Percentiles rank a stretch among this genome's conserved stretches.
These are phyloP conservation scores for Kazachstania martiniae DNA, from an alignment of 805 yeast genomes.

Conservation along the genomic window DNA sequence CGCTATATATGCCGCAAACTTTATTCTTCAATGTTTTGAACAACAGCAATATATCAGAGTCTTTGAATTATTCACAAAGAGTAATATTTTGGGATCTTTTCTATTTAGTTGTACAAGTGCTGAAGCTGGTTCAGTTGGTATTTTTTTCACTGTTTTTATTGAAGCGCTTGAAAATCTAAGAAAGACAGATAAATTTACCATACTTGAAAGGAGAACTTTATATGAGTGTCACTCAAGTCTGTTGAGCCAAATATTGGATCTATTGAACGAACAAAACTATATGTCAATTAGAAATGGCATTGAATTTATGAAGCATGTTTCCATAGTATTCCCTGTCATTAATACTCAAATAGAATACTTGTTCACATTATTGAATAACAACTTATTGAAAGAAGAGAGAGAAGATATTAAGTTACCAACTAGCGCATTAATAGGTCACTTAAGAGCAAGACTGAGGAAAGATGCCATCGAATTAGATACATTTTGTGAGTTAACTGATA, in stretches of 20 bases:
- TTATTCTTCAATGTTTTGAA: constrained; percentile 42
- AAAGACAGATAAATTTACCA: constrained; percentile 25
- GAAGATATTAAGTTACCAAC: constrained; percentile 76
- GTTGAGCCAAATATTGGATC: constrained; percentile 23
- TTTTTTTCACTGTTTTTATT: constrained; percentile 53
- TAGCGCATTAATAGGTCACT: constrained; percentile 56
- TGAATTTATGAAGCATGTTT: constrained; percentile 57
- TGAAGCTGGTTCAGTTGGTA: constrained; percentile 76
- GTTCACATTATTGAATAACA: constrained; percentile 35
- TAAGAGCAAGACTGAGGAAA: constrained; percentile 40
- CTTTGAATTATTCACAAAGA: constrained; percentile 38
- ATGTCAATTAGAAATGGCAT: constrained; percentile 75
- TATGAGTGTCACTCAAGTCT: constrained; percentile 46
- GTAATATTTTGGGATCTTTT: constrained; percentile 42
- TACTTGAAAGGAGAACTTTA: constrained; percentile 32
- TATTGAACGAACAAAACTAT: constrained; percentile 37
- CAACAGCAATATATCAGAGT: constrained; percentile 32
- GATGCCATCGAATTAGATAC: constrained; percentile 46
- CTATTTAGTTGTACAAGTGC: constrained; percentile 58
- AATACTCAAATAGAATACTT: constrained; percentile 54
- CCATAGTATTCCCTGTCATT: constrained; percentile 55
- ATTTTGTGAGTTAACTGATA: constrained; percentile 34
- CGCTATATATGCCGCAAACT: constrained; percentile 58
- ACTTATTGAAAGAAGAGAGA: constrained; percentile 46
- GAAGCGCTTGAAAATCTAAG: constrained; percentile 37